Base-by-base conservation (phyloP, 345 rosid genomes). In the Atalantia buxifolia region DNA sequence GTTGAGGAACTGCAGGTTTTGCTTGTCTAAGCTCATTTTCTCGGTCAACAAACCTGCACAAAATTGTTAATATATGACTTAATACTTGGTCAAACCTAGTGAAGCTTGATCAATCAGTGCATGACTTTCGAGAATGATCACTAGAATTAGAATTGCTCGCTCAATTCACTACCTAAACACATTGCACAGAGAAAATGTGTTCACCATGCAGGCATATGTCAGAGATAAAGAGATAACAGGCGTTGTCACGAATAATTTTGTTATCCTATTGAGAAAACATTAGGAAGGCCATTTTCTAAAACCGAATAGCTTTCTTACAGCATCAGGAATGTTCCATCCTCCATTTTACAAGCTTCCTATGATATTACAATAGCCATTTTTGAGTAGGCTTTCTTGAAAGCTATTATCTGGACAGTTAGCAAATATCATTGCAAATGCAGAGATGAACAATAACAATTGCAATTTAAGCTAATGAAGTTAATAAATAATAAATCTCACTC, bases 21-120 rank as follows among this genome's bases (percentile, higher is more conserved):
- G 97, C 87, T 81, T 93, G 92, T 56, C 98, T 87, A 70, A 92
- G 93, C 82, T 95, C 98, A 40, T 95, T 93, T 81, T 92, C 95
- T 86, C 99, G 83, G 78, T 92, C 99, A 9, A 95, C 87, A 75
- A 95, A 95, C 89, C 97, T 92, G 90, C 48, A 73, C 77, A 71
- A 22, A 42, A 16, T 5, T 30, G 76, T 36, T 77, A 48, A 31
- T 63, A 7, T 38, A 66, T 7, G 8, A 69, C 50, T 66, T 27
- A 25, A 45, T 16, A 61, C 56, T 2, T n/a, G 40, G n/a, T 14
- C 38, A 24, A 63, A 50, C 50, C 50, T 30, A 42, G 9, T 4
- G 38, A 35, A 62, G 33, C 50, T 36, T 25, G 6, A 36, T 40
- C 57, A 77, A 36, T 65, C 4, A 45, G 19, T 27, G 0, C 8